Conservation (phyloP, 257 asterid genomes). For the Ehretia macrophylla region DNA sequence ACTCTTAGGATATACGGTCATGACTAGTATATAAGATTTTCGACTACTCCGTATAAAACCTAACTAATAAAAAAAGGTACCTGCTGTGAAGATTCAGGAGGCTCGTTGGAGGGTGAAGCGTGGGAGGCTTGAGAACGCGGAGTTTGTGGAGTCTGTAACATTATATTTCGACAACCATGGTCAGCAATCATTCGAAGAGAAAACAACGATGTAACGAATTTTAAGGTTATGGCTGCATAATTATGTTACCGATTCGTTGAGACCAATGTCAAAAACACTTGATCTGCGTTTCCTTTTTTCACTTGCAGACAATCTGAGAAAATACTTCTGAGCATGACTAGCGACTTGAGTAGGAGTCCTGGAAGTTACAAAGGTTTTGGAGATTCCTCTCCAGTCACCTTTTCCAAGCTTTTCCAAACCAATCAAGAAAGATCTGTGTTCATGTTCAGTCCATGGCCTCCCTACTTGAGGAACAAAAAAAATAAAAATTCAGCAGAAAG, state of each 20-base stretch:
- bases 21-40: neutral
- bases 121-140: constrained; percentile 4
- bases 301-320: constrained; percentile 26
- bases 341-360: constrained; percentile 63
- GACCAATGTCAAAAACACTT: constrained; percentile 52
- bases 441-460: constrained; percentile 50
- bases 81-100: constrained; percentile 8
- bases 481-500: neutral
- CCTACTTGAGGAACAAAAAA: constrained; percentile 21
- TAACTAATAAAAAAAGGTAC: constrained; percentile 15
- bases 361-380: constrained; percentile 38
- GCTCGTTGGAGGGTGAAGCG: constrained; percentile 9
- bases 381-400: constrained; percentile 72
- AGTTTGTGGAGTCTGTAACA: neutral
- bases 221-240: neutral
- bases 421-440: constrained; percentile 41
- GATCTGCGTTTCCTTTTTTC: constrained; percentile 37
- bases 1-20: neutral
- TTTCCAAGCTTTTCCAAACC: constrained; percentile 52
- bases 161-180: neutral
- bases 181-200: neutral
- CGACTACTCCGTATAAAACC: neutral
- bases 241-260: constrained; percentile 13
- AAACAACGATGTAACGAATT: neutral
- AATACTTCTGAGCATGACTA: constrained; percentile 73